Evolutionary conservation across 306 rosid species (phyloP), one percentile per base, ranked within the genome.

Genomic region (Sphenostylis stenocarpa): DNA sequence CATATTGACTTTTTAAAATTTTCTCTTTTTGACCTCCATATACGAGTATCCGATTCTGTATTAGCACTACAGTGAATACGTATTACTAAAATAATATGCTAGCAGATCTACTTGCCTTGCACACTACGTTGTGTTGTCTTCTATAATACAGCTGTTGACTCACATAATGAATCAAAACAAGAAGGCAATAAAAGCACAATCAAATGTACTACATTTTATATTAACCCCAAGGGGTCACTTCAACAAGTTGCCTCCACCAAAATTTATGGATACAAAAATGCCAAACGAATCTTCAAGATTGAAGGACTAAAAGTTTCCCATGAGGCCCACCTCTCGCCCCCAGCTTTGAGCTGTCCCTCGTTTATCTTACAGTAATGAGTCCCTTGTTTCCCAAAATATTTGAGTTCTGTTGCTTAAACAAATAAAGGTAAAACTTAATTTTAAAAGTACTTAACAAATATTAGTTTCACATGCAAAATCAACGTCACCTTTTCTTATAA

Each of bases 61-160:
- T 23, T 38, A 28, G 14, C 38, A 52, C 29, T 7, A n/a, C 14
- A 52, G 2, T 53, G 34, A 43, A 55, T 28, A 16, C 24, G 12
- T 14, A 66, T 53, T 41, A 7, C 26, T 11, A 29, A 23, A 26
- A 29, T 44, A 72, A 53, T 33, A 72, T 7, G 47, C 21, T 19
- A 23, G 1, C 9, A 43, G 3, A 20, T 63, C 69, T 55, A 14
- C 70, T 45, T 80, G 70, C 80, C 80, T 65, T 73, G 47, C 63
- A 12, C 24, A 16, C 34, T 7, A 80, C 70, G 75, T 63, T 15
- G 77, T 38, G 38, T 38, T 24, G 39, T 72, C 67, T 64, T 52
- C 70, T 34, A 17, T 19, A 73, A 56, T 44, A 5, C 69, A 55
- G 58, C 73, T 51, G 44, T 62, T 39, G 31, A 55, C 31, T 41